Base-by-base conservation (phyloP, 1,139 yeast species). In the Lodderomyces pseudojiufengensis region DNA sequence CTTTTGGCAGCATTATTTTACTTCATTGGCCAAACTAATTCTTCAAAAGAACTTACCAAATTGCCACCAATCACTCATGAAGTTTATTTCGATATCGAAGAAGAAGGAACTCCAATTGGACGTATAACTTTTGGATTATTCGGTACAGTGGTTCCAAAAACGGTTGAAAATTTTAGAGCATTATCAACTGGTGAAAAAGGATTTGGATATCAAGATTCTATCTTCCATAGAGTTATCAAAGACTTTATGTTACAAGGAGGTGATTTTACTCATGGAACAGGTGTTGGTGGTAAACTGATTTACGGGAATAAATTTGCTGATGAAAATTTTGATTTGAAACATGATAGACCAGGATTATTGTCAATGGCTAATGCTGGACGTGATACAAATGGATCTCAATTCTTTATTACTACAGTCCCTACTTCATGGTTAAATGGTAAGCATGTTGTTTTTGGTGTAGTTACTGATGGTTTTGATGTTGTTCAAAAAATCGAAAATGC, bases 391-490 rank as follows among this genome's bases (percentile, higher is more conserved):
- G 83, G 84, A 2, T 73, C 80, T 15, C 84, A 78, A 54, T 78
- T 78, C 52, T 78, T 78, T 59, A 75, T 78, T 47, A 78, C 81
- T 47, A 80, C 87, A 11, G 79, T 70, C 5, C 61, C 71, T 12
- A 77, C 85, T 25, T 60, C 65, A 29, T 78, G 83, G 82, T 70
- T 84, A 50, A 77, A 82, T 57, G 83, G 82, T 27, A 63, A 61
- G 16, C 88, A 84, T 58, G 94, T 84, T 47, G 92, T 83, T n/a
- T 84, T 84, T 51, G 94, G 94, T 39, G 84, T 83, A 59, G 82
- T 84, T 36, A 42, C 78, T 9, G 84, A 80, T 35, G 92, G 92
- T 15, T 63, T 73, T 52, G 84, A 80, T 29, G 74, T 80, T 10
- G 78, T 78, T 28, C 65, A 70, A 40, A 60, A 67, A 51, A 71